These are phyloP conservation scores for Taphrina pruni DNA, from an alignment of 1,139 yeast genomes.

Conservation along the genomic window DNA sequence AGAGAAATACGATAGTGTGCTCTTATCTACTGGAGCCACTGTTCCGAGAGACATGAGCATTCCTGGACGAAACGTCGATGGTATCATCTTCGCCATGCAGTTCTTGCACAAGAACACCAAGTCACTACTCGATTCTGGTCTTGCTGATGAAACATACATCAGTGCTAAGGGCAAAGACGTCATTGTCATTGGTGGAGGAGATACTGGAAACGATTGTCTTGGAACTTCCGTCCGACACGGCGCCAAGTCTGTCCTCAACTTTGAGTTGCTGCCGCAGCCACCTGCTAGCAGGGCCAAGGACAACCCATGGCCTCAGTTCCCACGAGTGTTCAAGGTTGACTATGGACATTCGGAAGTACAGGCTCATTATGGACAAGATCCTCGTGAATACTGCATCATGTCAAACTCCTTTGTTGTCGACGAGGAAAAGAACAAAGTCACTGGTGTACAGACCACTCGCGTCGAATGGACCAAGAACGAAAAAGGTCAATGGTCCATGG, in stretches of 20 bases:
- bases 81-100: conserved; percentile 94
- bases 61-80: conserved; percentile 89
- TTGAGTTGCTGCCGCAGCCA: conserved; percentile 92
- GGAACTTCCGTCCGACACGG: conserved; percentile 98
- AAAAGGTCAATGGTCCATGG: conserved; percentile 98
- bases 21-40: conserved; percentile 94
- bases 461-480: conserved; percentile 98
- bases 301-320: conserved; percentile 99
- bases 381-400: conserved; percentile 93
- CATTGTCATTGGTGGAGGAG: conserved; percentile 99
- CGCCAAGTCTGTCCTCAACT: conserved; percentile 92
- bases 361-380: conserved; percentile 94
- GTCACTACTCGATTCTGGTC: conserved; percentile 80
- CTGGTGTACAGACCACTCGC: conserved; percentile 69
- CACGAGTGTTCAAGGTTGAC: conserved; percentile 94
- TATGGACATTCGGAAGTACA: conserved; percentile 96
- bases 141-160: conserved; percentile 72
- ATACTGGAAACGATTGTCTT: conserved; percentile 98
- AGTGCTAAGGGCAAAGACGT: conserved; percentile 76
- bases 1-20: conserved; percentile 74
- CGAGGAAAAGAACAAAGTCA: conserved; percentile 84
- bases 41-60: conserved; percentile 93
- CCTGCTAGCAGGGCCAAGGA: conserved; percentile 85
- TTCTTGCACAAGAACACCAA: conserved; percentile 86
- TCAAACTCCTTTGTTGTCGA: conserved; percentile 95